A percentile compares a stretch with the other conserved stretches of the same genome.
Evolutionary conservation across 352 stramenopile species (phyloP).

Genomic region (Pseudoperonospora humuli): DNA sequence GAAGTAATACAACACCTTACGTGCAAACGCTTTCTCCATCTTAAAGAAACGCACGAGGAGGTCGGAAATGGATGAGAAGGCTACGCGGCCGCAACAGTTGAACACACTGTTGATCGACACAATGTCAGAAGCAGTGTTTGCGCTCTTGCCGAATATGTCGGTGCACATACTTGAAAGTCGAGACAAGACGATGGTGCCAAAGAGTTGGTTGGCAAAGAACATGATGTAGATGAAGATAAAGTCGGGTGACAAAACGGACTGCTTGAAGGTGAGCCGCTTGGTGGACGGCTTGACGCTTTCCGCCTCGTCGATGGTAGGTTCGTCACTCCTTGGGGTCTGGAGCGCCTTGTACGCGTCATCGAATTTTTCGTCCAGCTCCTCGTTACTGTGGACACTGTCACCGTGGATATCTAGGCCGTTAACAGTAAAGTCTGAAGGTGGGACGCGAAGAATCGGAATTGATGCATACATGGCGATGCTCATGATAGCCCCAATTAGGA

Average conservation of each 20-base stretch:
- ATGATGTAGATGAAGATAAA: slow-evolving; percentile 65
- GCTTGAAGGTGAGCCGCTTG: slow-evolving; percentile 42
- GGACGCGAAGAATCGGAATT: slow-evolving; percentile 37
- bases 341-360: slow-evolving; percentile 37
- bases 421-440: slow-evolving; percentile 37
- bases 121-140: slow-evolving; percentile 30
- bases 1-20: slow-evolving; percentile 63
- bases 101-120: slow-evolving; percentile 57
- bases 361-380: slow-evolving; percentile 32
- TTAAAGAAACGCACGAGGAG: slow-evolving; percentile 30
- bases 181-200: slow-evolving; percentile 56
- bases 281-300: slow-evolving; percentile 24
- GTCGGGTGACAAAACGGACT: slow-evolving; percentile 44
- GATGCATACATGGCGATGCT: slow-evolving; percentile 35
- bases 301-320: slow-evolving; percentile 5
- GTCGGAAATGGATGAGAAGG: slow-evolving; percentile 39
- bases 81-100: slow-evolving; percentile 45
- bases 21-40: slow-evolving; percentile 35
- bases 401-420: slow-evolving; percentile 57
- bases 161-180: slow-evolving; percentile 48
- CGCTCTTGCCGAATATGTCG: slow-evolving; percentile 41
- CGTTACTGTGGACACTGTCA: slow-evolving; percentile 31
- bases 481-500: slow-evolving; percentile 41
- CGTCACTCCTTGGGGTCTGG: slow-evolving; percentile 21
- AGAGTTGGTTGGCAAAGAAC: slow-evolving; percentile 59